phyloP scores from a whole-genome alignment of 31 red algal genomes.

The Bonnemaisonia californica region DNA sequence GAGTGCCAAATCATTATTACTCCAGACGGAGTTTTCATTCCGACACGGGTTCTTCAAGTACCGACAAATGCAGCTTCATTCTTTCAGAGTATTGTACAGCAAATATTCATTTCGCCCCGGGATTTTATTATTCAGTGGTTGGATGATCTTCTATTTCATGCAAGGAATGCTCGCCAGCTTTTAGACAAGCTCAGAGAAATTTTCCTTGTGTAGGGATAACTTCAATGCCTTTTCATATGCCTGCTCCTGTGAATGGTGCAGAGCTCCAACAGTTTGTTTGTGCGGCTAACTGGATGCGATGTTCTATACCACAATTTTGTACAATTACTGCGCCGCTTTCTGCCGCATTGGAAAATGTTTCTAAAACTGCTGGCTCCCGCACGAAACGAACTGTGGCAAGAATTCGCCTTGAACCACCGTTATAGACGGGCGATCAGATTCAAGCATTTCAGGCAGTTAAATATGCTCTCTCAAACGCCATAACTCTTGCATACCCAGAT shows the following conservation, averaged over 20 bases:
- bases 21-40: neutral
- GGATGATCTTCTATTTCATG: constrained; percentile 3
- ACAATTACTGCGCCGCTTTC: neutral
- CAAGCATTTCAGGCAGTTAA: neutral
- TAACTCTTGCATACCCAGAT: neutral
- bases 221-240: neutral
- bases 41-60: constrained; percentile 9
- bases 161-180: neutral
- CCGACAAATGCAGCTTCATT: neutral
- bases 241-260: constrained; percentile 1
- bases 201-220: neutral
- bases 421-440: neutral
- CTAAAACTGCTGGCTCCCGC: neutral
- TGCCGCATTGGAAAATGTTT: neutral
- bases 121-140: constrained; percentile 1
- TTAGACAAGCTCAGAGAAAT: neutral
- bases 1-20: too few species aligned
- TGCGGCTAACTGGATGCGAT: constrained; percentile 17
- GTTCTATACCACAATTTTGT: neutral
- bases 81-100: neutral
- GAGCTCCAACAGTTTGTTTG: constrained; percentile 30
- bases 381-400: neutral
- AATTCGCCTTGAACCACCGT: neutral
- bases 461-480: neutral
- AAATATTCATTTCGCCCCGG: neutral